phyloP scores from a whole-genome alignment of 805 yeast genomes.

The Lipomyces japonicus region DNA sequence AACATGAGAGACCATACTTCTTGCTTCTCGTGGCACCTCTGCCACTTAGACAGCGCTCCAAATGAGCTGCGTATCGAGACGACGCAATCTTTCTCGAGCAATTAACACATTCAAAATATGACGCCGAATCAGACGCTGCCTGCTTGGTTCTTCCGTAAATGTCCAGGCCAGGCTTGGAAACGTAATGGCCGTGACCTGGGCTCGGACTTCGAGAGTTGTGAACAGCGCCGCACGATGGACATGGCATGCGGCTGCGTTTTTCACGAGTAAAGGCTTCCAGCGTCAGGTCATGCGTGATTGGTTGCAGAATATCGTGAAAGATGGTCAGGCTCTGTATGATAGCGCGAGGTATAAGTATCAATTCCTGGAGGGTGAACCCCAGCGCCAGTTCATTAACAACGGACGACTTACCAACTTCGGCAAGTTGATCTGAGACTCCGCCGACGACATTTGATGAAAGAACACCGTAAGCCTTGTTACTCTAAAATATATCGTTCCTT shows the following conservation, averaged over 20 bases:
- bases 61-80: slow-evolving; percentile 86
- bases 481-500: too few species aligned
- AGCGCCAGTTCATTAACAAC: neutral
- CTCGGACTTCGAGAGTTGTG: slow-evolving; percentile 17
- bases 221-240: slow-evolving; percentile 24
- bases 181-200: slow-evolving; percentile 8
- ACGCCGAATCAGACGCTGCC: slow-evolving; percentile 44
- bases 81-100: slow-evolving; percentile 88
- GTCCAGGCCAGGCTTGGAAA: slow-evolving; percentile 38
- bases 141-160: slow-evolving; percentile 42
- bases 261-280: slow-evolving; percentile 24
- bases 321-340: slow-evolving; percentile 25
- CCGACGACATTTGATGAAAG: too few species aligned
- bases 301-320: slow-evolving; percentile 26
- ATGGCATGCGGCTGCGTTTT: slow-evolving; percentile 26
- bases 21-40: slow-evolving; percentile 35
- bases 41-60: slow-evolving; percentile 84
- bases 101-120: slow-evolving; percentile 70
- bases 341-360: too few species aligned
- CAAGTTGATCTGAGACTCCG: neutral
- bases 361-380: too few species aligned
- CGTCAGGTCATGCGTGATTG: slow-evolving; percentile 25
- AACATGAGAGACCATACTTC: slow-evolving; percentile 13
- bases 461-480: too few species aligned
- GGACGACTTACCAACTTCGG: neutral